Conservation (phyloP, 2,329 filamentous ascomycete genomes). For the Purpureocillium lavendulum region DNA sequence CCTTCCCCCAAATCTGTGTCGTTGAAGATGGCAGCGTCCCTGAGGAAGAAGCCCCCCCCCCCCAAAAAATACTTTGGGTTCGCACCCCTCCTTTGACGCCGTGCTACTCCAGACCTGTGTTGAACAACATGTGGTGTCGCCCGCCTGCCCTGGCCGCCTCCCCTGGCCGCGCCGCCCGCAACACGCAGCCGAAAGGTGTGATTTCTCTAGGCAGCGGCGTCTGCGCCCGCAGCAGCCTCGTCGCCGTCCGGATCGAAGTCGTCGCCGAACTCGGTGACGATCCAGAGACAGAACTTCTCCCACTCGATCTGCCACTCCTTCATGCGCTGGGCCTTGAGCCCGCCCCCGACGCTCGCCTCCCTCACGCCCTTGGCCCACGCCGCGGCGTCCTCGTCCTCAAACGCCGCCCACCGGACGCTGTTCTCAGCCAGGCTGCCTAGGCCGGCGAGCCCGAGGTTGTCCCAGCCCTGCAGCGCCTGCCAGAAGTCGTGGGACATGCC, state of each 20-base stretch:
- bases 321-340: conserved; percentile 63
- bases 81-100: too few relatives aligned
- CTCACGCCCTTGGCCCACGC: conserved; percentile 68
- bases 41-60: too few relatives aligned
- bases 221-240: neutral
- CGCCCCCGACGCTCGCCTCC: conserved; percentile 62
- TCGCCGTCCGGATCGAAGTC: conserved; percentile 42
- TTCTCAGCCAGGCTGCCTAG: conserved; percentile 86
- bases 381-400: conserved; percentile 66
- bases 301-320: conserved; percentile 74
- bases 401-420: conserved; percentile 81
- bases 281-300: conserved; percentile 87
- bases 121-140: neutral
- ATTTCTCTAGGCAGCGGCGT: neutral
- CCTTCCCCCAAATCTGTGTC: too few relatives aligned
- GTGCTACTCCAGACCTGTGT: neutral
- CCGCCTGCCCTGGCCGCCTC: neutral
- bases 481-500: conserved; percentile 91
- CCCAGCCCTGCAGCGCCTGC: conserved; percentile 85
- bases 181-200: neutral
- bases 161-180: too few relatives aligned
- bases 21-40: too few relatives aligned
- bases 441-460: conserved; percentile 82
- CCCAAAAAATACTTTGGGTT: too few relatives aligned
- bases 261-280: conserved; percentile 66